phyloP scores from a whole-genome alignment of 1,284 basidiomycete genomes.

The Ustilago crameri region DNA sequence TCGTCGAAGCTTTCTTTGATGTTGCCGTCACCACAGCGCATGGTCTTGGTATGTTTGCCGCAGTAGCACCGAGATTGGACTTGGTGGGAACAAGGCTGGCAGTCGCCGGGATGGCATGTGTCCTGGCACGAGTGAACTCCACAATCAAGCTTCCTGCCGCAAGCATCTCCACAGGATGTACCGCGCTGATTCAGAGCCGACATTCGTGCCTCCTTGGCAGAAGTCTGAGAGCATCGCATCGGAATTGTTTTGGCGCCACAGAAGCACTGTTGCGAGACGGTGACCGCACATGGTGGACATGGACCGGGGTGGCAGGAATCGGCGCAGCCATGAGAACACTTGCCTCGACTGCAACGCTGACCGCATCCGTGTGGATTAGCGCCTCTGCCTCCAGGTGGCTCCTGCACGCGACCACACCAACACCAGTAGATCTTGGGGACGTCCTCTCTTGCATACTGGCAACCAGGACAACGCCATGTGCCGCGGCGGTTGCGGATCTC shows the following conservation, averaged over 20 bases:
- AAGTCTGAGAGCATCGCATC: conserved; percentile 62
- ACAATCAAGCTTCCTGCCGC: conserved; percentile 60
- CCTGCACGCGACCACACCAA: conserved; percentile 60
- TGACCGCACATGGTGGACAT: conserved; percentile 64
- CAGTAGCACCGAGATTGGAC: conserved; percentile 60
- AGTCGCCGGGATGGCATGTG: conserved; percentile 60
- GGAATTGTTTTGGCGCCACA: conserved; percentile 58
- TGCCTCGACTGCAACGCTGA: conserved; percentile 52
- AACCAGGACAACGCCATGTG: conserved; percentile 66
- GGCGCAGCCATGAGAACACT: conserved; percentile 63
- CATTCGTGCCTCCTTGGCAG: conserved; percentile 30
- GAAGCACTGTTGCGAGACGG: conserved; percentile 62
- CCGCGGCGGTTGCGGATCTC: conserved; percentile 57
- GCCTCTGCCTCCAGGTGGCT: conserved; percentile 50
- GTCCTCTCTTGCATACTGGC: conserved; percentile 59
- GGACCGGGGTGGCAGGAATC: conserved; percentile 65
- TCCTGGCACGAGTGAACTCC: conserved; percentile 55
- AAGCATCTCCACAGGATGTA: conserved; percentile 60
- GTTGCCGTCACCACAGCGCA: conserved; percentile 61
- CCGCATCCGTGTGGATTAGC: conserved; percentile 64
- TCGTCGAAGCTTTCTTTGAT: conserved; percentile 37
- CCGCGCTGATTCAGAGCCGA: conserved; percentile 35
- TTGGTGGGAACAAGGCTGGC: conserved; percentile 51
- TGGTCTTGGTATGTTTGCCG: conserved; percentile 49
- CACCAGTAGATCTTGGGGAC: conserved; percentile 64